A percentile compares a stretch with the other conserved stretches of the same genome.
phyloP scores from a whole-genome alignment of 2,329 filamentous ascomycete genomes.

The Colletotrichum chrysophilum region DNA sequence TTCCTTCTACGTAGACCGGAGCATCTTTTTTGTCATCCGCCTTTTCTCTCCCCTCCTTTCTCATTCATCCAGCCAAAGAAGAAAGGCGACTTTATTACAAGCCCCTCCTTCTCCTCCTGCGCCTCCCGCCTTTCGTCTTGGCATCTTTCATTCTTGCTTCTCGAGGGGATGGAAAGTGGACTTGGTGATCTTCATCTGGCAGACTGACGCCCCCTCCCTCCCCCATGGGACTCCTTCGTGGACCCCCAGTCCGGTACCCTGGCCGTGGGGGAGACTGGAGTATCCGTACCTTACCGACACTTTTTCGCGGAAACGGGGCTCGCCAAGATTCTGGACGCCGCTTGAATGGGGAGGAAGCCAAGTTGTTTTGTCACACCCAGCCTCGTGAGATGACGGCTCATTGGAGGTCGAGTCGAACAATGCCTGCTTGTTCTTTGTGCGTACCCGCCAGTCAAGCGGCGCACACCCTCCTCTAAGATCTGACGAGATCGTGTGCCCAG shows the following conservation, averaged over 20 bases:
- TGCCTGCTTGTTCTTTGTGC: not conserved
- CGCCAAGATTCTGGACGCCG: not conserved
- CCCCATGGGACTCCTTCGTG: not conserved
- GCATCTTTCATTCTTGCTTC: not conserved
- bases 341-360: not conserved
- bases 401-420: not conserved
- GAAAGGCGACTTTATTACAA: not conserved
- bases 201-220: not conserved
- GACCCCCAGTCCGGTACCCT: not conserved
- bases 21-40: not conserved
- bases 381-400: conserved; percentile 1
- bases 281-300: not conserved
- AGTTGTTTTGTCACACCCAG: not conserved
- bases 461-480: not conserved
- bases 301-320: not conserved
- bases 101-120: not conserved
- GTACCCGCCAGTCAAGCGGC: not conserved
- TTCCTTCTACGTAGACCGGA: not conserved
- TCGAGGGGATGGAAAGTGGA: not conserved
- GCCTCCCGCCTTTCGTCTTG: not conserved
- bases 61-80: not conserved
- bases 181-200: not conserved
- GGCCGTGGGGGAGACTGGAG: not conserved
- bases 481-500: not conserved
- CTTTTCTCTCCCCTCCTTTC: not conserved